Percentiles rank a stretch among this genome's conserved stretches.
Evolutionary conservation across 441 rosid species (phyloP).

Genomic region (Erodium texanum): DNA sequence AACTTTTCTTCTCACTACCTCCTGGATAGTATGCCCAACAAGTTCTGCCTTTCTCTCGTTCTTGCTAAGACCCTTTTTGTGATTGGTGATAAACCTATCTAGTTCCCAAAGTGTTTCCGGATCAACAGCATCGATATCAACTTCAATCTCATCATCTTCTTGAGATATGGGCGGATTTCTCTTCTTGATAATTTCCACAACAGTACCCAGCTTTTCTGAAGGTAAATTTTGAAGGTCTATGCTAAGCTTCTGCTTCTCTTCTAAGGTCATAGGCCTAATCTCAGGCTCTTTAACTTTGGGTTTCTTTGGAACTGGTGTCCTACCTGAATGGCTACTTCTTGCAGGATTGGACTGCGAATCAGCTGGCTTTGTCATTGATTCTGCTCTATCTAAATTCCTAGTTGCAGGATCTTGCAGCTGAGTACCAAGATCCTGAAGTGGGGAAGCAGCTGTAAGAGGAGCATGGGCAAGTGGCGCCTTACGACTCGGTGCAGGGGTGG

Average conservation of each 20-base stretch:
- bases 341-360: slow-evolving; percentile 40
- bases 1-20: slow-evolving; percentile 37
- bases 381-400: slow-evolving; percentile 69
- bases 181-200: slow-evolving; percentile 84
- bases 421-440: neutral
- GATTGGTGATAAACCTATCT: slow-evolving; percentile 87
- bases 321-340: slow-evolving; percentile 60
- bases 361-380: slow-evolving; percentile 40
- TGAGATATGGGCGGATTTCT: slow-evolving; percentile 70
- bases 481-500: slow-evolving; percentile 27
- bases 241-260: slow-evolving; percentile 98
- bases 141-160: slow-evolving; percentile 90
- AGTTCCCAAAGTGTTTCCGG: slow-evolving; percentile 98
- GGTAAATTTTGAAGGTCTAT: slow-evolving; percentile 80
- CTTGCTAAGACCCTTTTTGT: slow-evolving; percentile 89
- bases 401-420: slow-evolving; percentile 39
- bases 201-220: slow-evolving; percentile 79
- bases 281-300: slow-evolving; percentile 91
- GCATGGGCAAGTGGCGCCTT: neutral
- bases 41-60: slow-evolving; percentile 90
- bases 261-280: slow-evolving; percentile 94
- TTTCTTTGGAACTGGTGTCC: slow-evolving; percentile 83
- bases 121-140: slow-evolving; percentile 96
- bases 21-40: slow-evolving; percentile 42
- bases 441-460: neutral